These are phyloP conservation scores for Nematocida ironsii DNA, from an alignment of 371 early-diverging fungal genomes.

Conservation along the genomic window DNA sequence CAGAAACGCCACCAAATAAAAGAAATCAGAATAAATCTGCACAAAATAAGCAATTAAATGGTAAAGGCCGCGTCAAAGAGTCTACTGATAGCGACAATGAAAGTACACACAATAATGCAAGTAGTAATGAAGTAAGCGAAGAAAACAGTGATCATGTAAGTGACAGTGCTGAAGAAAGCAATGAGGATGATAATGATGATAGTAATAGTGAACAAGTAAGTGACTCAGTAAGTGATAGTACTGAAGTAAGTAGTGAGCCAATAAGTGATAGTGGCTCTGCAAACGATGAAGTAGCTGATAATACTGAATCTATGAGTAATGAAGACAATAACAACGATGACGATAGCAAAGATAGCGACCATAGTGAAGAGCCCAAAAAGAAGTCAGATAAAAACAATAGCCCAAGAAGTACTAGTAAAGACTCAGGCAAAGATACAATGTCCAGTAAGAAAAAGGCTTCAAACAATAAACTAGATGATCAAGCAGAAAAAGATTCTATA, in stretches of 20 bases:
- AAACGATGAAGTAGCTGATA: too few relatives aligned
- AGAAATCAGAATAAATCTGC: background rate
- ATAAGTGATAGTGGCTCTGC: too few relatives aligned
- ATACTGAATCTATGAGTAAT: background rate
- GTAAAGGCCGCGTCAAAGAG: background rate
- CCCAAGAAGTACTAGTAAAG: too few relatives aligned
- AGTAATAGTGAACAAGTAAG: background rate
- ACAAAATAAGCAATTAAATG: background rate
- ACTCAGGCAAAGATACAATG: too few relatives aligned
- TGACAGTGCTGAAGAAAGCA: background rate
- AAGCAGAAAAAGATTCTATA: too few relatives aligned
- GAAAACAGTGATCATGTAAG: background rate
- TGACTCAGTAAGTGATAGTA: too few relatives aligned
- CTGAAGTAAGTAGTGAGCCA: too few relatives aligned
- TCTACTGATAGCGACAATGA: background rate
- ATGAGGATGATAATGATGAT: background rate
- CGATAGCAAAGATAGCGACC: background rate
- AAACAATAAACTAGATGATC: too few relatives aligned
- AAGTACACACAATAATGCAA: background rate
- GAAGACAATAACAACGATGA: background rate
- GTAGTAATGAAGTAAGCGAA: background rate
- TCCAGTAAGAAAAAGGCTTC: too few relatives aligned
- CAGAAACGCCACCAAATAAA: background rate
- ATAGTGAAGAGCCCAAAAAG: slow-evolving; percentile 15
- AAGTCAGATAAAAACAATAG: background rate